A percentile compares a stretch with the other conserved stretches of the same genome.
These are phyloP conservation scores for Stachybotrys chartarum DNA, from an alignment of 2,329 filamentous ascomycete genomes.

Conservation along the genomic window DNA sequence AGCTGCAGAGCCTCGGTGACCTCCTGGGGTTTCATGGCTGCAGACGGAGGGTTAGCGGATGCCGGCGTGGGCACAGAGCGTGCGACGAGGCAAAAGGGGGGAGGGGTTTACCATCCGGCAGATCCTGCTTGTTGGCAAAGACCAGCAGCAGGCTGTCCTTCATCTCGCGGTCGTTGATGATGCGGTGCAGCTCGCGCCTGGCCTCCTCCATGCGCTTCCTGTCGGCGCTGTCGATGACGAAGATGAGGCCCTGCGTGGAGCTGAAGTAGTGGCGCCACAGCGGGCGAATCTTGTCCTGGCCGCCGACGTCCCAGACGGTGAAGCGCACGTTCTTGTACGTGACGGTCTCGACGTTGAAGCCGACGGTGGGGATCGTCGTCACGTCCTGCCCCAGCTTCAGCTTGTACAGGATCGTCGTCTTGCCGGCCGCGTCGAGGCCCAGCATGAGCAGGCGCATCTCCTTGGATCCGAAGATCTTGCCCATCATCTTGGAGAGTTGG, in stretches of 20 bases:
- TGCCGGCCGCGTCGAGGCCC: slow-evolving; percentile 94
- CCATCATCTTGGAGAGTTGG: slow-evolving; percentile 91
- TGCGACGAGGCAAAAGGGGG: background rate
- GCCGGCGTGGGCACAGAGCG: background rate
- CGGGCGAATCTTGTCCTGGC: slow-evolving; percentile 97
- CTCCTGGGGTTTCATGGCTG: slow-evolving; percentile 73
- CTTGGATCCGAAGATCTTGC: slow-evolving; percentile 98
- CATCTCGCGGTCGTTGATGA: slow-evolving; percentile 97
- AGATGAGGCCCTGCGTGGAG: slow-evolving; percentile 93
- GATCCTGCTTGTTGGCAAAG: slow-evolving; percentile 99
- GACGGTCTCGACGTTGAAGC: slow-evolving; percentile 98
- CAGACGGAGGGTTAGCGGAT: slow-evolving; percentile 2
- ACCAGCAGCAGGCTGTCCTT: slow-evolving; percentile 90
- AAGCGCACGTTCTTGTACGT: slow-evolving; percentile 99
- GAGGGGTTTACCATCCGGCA: slow-evolving; percentile 59
- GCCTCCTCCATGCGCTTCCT: slow-evolving; percentile 88
- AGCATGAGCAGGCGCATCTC: slow-evolving; percentile 99
- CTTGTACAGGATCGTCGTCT: slow-evolving; percentile 99
- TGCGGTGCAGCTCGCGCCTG: slow-evolving; percentile 86
- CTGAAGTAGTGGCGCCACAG: slow-evolving; percentile 97
- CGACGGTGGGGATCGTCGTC: slow-evolving; percentile 96
- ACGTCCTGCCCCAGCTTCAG: slow-evolving; percentile 97
- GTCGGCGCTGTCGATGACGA: slow-evolving; percentile 96
- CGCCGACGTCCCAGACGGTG: slow-evolving; percentile 98
- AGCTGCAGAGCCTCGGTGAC: slow-evolving; percentile 73